A percentile compares a stretch with the other conserved stretches of the same genome.
Evolutionary conservation across 129 eudicot species (phyloP).

Genomic region (Pulicaria dysenterica): DNA sequence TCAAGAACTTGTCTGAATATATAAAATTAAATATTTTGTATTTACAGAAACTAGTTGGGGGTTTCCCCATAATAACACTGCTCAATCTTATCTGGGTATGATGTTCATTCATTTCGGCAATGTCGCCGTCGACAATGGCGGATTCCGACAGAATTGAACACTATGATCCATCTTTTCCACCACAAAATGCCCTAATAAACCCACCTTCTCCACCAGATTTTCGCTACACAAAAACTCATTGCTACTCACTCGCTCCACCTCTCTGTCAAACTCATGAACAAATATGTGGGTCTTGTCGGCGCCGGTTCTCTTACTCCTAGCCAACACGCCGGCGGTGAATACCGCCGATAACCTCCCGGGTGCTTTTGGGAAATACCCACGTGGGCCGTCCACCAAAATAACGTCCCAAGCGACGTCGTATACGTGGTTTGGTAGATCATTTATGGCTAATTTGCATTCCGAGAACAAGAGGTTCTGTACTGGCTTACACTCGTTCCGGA

Average conservation of each 20-base stretch:
- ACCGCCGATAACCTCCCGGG: constrained; percentile 83
- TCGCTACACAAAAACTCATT: constrained; percentile 71
- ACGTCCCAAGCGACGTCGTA: constrained; percentile 89
- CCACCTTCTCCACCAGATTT: constrained; percentile 69
- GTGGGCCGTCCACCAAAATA: constrained; percentile 81
- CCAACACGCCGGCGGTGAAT: constrained; percentile 79
- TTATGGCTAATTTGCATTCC: constrained; percentile 74
- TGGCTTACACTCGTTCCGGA: constrained; percentile 57
- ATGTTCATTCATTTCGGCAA: constrained; percentile 18
- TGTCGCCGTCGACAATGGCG: constrained; percentile 30
- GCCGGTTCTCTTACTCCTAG: constrained; percentile 58
- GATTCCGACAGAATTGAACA: constrained; percentile 54
- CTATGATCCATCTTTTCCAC: constrained; percentile 35
- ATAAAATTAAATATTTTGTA: constrained; percentile 16
- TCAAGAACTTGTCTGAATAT: neutral
- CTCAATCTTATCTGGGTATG: neutral
- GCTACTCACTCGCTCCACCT: constrained; percentile 64
- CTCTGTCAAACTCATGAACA: constrained; percentile 77
- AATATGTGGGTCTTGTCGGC: constrained; percentile 67
- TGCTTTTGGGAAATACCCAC: constrained; percentile 56
- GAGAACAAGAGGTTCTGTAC: constrained; percentile 80
- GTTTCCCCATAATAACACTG: neutral
- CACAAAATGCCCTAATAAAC: constrained; percentile 64
- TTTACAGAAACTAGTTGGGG: constrained; percentile 7
- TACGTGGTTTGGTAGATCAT: constrained; percentile 75